phyloP scores from a whole-genome alignment of 2,329 filamentous ascomycete genomes.

The Calycina herbarum region DNA sequence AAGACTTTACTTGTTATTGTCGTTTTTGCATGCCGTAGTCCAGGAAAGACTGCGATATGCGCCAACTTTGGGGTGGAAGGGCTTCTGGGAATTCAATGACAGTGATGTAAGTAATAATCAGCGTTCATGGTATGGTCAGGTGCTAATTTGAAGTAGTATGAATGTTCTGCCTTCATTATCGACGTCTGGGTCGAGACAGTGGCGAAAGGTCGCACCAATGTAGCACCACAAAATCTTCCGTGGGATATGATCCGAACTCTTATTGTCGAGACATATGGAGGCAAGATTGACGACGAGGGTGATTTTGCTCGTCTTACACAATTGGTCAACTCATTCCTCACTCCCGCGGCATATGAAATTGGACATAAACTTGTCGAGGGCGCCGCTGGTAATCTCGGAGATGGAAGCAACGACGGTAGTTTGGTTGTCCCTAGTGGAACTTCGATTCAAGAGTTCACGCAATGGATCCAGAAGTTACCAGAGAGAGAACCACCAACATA shows the following conservation, averaged over 20 bases:
- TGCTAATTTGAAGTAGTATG: constrained; percentile 64
- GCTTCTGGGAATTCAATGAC: constrained; percentile 99
- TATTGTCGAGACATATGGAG: constrained; percentile 92
- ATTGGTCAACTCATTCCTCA: constrained; percentile 78
- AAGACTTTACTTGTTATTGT: constrained; percentile 85
- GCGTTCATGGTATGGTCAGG: constrained; percentile 70
- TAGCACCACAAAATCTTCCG: constrained; percentile 89
- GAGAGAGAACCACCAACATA: constrained; percentile 97
- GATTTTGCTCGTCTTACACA: constrained; percentile 75
- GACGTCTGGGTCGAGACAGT: constrained; percentile 89
- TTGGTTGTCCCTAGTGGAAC: constrained; percentile 79
- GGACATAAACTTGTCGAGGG: constrained; percentile 85
- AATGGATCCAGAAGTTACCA: constrained; percentile 88
- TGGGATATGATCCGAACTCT: constrained; percentile 95
- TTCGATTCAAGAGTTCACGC: constrained; percentile 79
- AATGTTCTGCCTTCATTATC: constrained; percentile 94
- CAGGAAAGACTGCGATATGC: constrained; percentile 95
- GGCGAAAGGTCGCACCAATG: constrained; percentile 83
- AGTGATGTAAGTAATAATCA: constrained; percentile 74
- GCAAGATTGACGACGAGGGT: constrained; percentile 89
- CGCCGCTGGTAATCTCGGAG: constrained; percentile 37
- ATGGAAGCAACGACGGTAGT: constrained; percentile 52
- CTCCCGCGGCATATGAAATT: constrained; percentile 85
- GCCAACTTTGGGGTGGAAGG: constrained; percentile 93
- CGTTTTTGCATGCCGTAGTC: constrained; percentile 92